Percentiles rank a stretch among this genome's conserved stretches.
phyloP scores from a whole-genome alignment of 768 basidiomycete genomes.

The Glaciozyma antarctica region DNA sequence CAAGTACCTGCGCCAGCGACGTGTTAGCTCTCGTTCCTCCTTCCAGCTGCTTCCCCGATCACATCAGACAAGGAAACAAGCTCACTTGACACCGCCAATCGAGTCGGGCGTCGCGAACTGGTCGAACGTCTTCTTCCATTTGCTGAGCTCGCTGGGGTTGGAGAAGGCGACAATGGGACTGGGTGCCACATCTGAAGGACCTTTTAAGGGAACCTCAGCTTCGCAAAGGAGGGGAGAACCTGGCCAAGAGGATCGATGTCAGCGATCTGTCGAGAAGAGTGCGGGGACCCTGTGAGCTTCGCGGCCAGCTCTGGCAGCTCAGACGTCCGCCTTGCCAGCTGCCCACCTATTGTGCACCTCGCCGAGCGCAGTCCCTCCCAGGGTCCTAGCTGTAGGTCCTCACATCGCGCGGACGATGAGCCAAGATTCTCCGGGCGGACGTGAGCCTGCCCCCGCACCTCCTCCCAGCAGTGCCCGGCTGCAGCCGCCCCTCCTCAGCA shows the following conservation, averaged over 20 bases:
- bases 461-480: no score
- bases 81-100: conserved; percentile 24
- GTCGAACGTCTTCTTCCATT: conserved; percentile 24
- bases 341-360: no score
- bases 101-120: conserved; percentile 21
- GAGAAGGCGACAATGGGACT: background rate
- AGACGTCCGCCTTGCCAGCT: no score
- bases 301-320: no score
- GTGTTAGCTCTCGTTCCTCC: no score
- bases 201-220: background rate
- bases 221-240: background rate
- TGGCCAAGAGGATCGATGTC: background rate
- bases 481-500: no score
- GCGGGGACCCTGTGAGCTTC: no score
- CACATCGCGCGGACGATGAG: no score
- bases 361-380: no score
- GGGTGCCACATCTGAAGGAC: background rate
- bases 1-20: conserved; percentile 54
- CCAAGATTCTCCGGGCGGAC: no score
- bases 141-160: conserved; percentile 9
- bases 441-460: no score
- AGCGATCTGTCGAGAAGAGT: background rate
- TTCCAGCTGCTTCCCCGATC: background rate
- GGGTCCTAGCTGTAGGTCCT: no score
- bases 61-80: background rate